Evolutionary conservation across 2,329 filamentous ascomycete genomes (phyloP), one percentile per base, ranked within the genome.

Genomic region (Xylaria sp.): DNA sequence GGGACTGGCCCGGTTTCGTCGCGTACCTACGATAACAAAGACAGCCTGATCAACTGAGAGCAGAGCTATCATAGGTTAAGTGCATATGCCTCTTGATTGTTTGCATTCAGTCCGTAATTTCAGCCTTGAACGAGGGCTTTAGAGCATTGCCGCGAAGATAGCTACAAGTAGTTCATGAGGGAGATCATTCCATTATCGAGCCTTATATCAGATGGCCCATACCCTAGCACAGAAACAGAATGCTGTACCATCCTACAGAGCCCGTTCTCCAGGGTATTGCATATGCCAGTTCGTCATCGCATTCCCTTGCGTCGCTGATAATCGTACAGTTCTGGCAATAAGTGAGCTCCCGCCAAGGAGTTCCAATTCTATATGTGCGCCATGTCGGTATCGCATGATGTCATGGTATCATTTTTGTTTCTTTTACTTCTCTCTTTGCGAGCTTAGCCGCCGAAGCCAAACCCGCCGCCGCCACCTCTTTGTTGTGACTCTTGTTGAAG

Each of bases 401-500:
- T 36, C 15, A 52, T 52, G 46, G 18, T 43, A 55, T 58, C 25
- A 15, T 18, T 20, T 18, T 3, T n/a, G 15, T 46, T 46, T 46
- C 6, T 46, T 46, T 36, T 36, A 18, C 18, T 46, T 51, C n/a
- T 20, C 20, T 5, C 28, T 23, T 43, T 7, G 9, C 20, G 3
- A 20, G 5, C 25, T 62, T 68, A 79, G 46, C 74, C 75, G 20
- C 85, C 84, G 71, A 89, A 83, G 31, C 86, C 86, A n/a, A 78
- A 77, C 23, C 75, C 77, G 52, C 84, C 86, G 52, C 82, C 86
- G n/a, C 82, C 87, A 69, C 90, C 88, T 78, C 88, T 88, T 71
- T 88, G 86, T 78, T 90, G 88, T 58, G 92, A 93, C 83, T 97
- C 92, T 73, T 91, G 90, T 84, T 98, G 94, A 90, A 98, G 94